phyloP scores from a whole-genome alignment of 495 filamentous ascomycete species.

The Evernia prunastri region DNA sequence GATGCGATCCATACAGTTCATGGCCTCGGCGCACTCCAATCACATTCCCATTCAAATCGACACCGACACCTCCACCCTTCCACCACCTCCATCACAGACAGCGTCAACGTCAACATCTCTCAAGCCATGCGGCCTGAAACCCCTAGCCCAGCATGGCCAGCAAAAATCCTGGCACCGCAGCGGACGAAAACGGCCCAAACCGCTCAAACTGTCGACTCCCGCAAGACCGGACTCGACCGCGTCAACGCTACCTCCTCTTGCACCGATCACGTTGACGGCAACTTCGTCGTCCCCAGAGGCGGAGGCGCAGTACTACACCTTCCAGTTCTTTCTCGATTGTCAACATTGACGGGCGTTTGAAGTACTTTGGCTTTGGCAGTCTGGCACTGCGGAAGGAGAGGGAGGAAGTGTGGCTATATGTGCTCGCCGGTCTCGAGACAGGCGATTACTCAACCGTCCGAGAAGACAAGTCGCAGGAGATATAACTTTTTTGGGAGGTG shows the following conservation, averaged over 20 bases:
- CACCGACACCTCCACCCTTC: not conserved
- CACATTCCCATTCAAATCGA: not conserved
- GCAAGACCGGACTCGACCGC: not conserved
- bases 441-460: not conserved
- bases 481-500: too few relatives aligned
- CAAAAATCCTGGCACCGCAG: not conserved
- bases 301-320: not conserved
- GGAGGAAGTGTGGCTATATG: not conserved
- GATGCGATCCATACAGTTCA: not conserved
- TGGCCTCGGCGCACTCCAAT: not conserved
- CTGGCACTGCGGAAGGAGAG: not conserved
- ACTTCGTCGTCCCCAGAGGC: not conserved
- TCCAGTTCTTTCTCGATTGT: not conserved
- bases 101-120: not conserved
- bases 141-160: not conserved
- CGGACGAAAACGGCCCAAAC: not conserved
- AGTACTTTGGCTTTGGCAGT: not conserved
- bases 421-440: not conserved
- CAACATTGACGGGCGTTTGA: not conserved
- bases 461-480: not conserved
- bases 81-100: too few relatives aligned
- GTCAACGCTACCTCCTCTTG: not conserved
- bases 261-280: not conserved
- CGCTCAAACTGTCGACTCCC: not conserved
- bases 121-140: not conserved